phyloP scores from a whole-genome alignment of 352 stramenopile species.

The Phytopythium vexans region DNA sequence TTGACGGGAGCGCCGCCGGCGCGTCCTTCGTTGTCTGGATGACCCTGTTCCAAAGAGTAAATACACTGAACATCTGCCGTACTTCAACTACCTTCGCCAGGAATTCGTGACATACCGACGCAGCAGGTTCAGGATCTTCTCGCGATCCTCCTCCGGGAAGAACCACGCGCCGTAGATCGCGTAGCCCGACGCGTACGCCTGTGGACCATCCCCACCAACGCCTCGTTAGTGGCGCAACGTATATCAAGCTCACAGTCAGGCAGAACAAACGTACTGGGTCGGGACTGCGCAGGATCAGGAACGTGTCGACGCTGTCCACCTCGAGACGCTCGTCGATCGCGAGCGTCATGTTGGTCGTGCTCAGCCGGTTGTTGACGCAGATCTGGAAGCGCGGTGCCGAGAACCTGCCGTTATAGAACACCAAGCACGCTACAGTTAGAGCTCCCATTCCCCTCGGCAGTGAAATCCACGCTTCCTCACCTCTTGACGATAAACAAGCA shows the following conservation, averaged over 20 bases:
- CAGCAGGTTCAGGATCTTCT: conserved; percentile 74
- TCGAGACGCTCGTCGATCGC: conserved; percentile 64
- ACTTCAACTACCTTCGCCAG: not conserved
- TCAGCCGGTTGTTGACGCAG: conserved; percentile 88
- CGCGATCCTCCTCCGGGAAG: conserved; percentile 81
- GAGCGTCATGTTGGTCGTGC: conserved; percentile 85
- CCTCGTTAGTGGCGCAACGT: not conserved
- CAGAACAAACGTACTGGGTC: conserved; percentile 29
- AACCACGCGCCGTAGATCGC: conserved; percentile 88
- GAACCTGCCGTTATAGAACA: conserved; percentile 26
- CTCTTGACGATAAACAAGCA: conserved; percentile 85
- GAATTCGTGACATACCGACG: conserved; percentile 41
- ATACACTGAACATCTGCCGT: conserved; percentile 8
- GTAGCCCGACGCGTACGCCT: conserved; percentile 55
- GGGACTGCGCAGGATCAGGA: conserved; percentile 78
- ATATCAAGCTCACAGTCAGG: not conserved
- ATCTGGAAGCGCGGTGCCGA: conserved; percentile 80
- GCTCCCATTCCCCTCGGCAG: not conserved
- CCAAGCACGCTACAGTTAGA: not conserved
- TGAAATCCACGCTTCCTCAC: conserved; percentile 13
- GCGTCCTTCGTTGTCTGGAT: conserved; percentile 57
- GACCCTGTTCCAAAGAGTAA: conserved; percentile 27
- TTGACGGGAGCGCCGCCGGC: conserved; percentile 12
- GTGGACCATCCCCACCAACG: conserved; percentile 1
- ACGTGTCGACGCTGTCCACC: conserved; percentile 83